These are phyloP conservation scores for Citropsis articulata DNA, from an alignment of 345 rosid species.

Conservation along the genomic window DNA sequence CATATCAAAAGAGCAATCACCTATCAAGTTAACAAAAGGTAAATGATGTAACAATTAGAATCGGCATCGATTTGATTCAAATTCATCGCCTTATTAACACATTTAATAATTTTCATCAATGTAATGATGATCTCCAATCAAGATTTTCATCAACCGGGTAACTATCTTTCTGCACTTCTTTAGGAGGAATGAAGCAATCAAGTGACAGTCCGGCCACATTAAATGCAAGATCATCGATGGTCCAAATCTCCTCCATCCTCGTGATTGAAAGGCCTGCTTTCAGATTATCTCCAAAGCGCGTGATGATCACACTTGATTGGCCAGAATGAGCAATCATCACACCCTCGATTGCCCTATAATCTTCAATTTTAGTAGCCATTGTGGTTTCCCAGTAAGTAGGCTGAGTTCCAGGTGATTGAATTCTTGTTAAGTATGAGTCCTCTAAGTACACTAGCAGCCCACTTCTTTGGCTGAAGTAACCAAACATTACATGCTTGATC, in stretches of 20 bases:
- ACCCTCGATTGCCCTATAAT: conserved; percentile 65
- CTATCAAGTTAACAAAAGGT: conserved; percentile 1
- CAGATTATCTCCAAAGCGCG: conserved; percentile 77
- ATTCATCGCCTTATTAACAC: not conserved
- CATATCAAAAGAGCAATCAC: not conserved
- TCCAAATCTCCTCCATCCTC: conserved; percentile 84
- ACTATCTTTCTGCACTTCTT: conserved; percentile 49
- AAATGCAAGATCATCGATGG: conserved; percentile 80
- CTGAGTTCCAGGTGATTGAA: conserved; percentile 71
- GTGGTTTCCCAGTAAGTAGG: conserved; percentile 96
- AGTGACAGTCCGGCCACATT: conserved; percentile 71
- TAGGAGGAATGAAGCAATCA: conserved; percentile 90
- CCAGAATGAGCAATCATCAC: conserved; percentile 91
- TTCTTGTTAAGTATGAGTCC: conserved; percentile 70
- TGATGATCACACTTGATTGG: conserved; percentile 64
- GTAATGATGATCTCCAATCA: conserved; percentile 36
- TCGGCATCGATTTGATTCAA: too few relatives aligned
- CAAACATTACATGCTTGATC: conserved; percentile 83
- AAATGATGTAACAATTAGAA: not conserved
- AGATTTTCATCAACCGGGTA: conserved; percentile 25
- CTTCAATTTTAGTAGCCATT: conserved; percentile 69
- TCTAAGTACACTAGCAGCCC: conserved; percentile 71
- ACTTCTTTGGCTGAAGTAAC: conserved; percentile 92
- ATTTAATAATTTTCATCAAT: not conserved
- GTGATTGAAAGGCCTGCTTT: conserved; percentile 70